These are phyloP conservation scores for Aphanomyces cochlioides DNA, from an alignment of 352 stramenopile genomes.

Conservation along the genomic window DNA sequence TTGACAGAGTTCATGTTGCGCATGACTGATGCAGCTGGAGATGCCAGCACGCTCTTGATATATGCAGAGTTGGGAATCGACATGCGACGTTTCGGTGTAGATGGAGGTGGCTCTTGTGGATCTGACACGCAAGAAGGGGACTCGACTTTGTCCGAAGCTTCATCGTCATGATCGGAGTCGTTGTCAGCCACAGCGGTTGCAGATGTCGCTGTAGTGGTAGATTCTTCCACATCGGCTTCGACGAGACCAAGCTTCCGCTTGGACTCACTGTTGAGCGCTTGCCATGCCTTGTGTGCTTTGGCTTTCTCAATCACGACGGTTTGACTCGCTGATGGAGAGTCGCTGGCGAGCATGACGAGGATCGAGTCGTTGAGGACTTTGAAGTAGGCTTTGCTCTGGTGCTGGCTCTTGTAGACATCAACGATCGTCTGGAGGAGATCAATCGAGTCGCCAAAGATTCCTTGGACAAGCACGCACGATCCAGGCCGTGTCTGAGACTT, in stretches of 20 bases:
- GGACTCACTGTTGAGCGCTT: constrained; percentile 25
- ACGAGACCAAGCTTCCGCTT: constrained; percentile 17
- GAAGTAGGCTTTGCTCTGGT: constrained; percentile 29
- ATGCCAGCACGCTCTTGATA: constrained; percentile 83
- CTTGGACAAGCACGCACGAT: constrained; percentile 67
- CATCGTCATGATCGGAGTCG: constrained; percentile 36
- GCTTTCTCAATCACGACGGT: neutral
- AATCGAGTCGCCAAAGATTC: constrained; percentile 49
- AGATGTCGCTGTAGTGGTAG: neutral
- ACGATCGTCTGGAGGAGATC: constrained; percentile 26
- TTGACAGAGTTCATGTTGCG: constrained; percentile 40
- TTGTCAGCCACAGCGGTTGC: neutral
- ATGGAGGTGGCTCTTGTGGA: constrained; percentile 33
- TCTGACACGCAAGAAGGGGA: constrained; percentile 21
- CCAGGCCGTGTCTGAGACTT: constrained; percentile 53
- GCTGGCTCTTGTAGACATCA: constrained; percentile 18
- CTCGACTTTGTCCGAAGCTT: constrained; percentile 30
- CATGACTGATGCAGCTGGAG: constrained; percentile 40
- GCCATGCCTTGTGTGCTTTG: constrained; percentile 18
- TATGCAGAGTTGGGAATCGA: constrained; percentile 72
- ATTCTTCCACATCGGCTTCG: neutral
- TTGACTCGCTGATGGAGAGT: constrained; percentile 17
- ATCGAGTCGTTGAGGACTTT: constrained; percentile 30
- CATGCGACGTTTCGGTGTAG: constrained; percentile 35
- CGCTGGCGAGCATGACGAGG: constrained; percentile 27